phyloP scores from a whole-genome alignment of 2,329 filamentous ascomycete genomes.

The Phoma herbarum region DNA sequence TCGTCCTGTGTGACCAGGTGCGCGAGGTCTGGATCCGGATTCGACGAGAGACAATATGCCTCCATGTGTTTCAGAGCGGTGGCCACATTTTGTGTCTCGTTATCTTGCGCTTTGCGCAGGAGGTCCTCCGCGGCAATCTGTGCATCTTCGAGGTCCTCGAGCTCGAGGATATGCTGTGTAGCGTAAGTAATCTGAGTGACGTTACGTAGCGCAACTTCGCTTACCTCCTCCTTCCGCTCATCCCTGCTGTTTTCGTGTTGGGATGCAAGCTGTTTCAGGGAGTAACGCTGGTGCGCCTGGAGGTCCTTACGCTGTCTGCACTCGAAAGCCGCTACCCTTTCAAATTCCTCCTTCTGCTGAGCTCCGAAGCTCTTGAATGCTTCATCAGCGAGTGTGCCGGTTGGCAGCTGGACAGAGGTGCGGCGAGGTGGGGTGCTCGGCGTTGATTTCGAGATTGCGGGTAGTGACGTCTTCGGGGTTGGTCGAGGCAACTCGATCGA shows the following conservation, averaged over 20 bases:
- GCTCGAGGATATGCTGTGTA: constrained; percentile 48
- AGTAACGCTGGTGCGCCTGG: constrained; percentile 34
- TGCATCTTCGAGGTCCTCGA: constrained; percentile 56
- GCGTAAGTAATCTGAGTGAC: constrained; percentile 31
- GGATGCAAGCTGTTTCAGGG: constrained; percentile 32
- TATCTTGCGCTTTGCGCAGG: constrained; percentile 52
- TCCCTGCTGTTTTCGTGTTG: constrained; percentile 34
- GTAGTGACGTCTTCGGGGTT: constrained; percentile 12
- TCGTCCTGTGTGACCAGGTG: constrained; percentile 57
- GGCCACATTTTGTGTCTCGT: constrained; percentile 54
- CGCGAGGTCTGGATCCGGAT: constrained; percentile 31
- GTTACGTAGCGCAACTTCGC: constrained; percentile 13
- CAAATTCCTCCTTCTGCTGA: constrained; percentile 45
- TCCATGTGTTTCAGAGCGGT: constrained; percentile 60
- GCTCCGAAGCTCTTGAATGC: constrained; percentile 37
- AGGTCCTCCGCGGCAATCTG: constrained; percentile 56
- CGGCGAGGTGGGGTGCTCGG: constrained; percentile 19
- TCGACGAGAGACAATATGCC: constrained; percentile 56
- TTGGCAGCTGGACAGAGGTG: constrained; percentile 19
- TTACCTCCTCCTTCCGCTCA: constrained; percentile 42
- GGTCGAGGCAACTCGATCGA: constrained; percentile 30
- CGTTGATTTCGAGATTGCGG: constrained; percentile 19
- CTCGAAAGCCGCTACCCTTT: constrained; percentile 44
- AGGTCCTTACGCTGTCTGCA: constrained; percentile 45
- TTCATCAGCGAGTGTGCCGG: constrained; percentile 38